Base-by-base conservation (phyloP, 2,329 filamentous ascomycete genomes). In the Periconia sp. region DNA sequence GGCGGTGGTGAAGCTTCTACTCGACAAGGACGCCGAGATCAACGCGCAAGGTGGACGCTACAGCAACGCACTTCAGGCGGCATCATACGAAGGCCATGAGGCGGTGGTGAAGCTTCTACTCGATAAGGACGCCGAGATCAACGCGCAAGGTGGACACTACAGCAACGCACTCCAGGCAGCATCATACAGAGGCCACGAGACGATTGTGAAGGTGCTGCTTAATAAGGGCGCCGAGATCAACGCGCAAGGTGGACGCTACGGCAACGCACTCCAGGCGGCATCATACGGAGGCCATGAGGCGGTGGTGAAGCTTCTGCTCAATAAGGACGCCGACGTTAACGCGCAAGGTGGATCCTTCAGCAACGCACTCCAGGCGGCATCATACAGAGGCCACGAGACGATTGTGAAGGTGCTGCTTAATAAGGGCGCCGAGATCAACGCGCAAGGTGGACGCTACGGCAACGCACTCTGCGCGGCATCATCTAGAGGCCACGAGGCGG, bases 251-350 rank as follows among this genome's bases (percentile, higher is more conserved):
- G 28, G 28, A 31, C 15, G 15, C 15, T 31, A 8, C 13, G 28
- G 28, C 28, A 8, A 31, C 15, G 28, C 28, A 8, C 28, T 31
- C n/a, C n/a, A n/a, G n/a, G n/a, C n/a, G n/a, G n/a, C n/a, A n/a
- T n/a, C n/a, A 31, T 8, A 8, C 15, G 28, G 8, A 31, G 13
- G 13, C 7, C 8, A 31, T 31, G 8, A 31, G 13, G 28, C 7
- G 15, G 13, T 31, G 7, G 28, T 31, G 28, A 31, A 31, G 28
- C 13, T 31, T 8, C 28, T 31, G 31, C 10, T 34, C 31, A 17
- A 34, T 6, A 34, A 34, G 31, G 31, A 15, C 13, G 28, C 28
- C 28, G 15, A 31, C 28, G 28, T 31, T 15, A 31, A 31, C 28
- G 28, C 28, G 8, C 28, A 31, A 13, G 28, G 28, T 15, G 28